A percentile compares a stretch with the other conserved stretches of the same genome.
phyloP scores from a whole-genome alignment of 768 basidiomycete genomes.

The Candolleomyces eurysporus region DNA sequence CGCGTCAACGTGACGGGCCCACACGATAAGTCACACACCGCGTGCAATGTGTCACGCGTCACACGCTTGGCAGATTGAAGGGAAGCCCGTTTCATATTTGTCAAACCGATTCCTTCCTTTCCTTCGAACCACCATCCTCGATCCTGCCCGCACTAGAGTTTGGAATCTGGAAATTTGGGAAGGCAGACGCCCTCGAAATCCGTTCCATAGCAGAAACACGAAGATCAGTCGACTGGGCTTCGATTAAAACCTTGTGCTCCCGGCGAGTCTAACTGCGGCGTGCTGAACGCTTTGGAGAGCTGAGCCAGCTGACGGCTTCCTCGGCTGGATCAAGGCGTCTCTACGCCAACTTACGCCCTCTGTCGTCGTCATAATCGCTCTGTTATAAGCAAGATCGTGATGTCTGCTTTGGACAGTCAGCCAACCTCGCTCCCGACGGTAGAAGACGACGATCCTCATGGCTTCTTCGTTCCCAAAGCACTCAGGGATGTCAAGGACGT shows the following conservation, averaged over 20 bases:
- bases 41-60: no score
- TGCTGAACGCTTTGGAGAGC: no score
- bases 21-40: no score
- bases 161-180: background rate
- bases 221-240: background rate
- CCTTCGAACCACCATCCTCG: constrained; percentile 1
- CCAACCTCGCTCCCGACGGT: background rate
- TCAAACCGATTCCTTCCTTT: background rate
- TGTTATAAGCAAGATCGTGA: background rate
- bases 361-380: background rate
- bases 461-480: background rate
- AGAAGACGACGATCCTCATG: background rate
- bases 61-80: no score
- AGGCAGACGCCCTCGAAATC: background rate
- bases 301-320: no score
- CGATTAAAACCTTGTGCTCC: background rate
- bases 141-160: background rate
- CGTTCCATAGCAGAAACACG: background rate
- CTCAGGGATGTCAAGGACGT: constrained; percentile 12
- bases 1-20: no score
- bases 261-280: no score
- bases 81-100: no score
- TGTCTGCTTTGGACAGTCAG: background rate
- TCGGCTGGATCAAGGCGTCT: no score
- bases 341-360: no score